Base-by-base conservation (phyloP, 768 basidiomycete species). In the Lentinula edodes region DNA sequence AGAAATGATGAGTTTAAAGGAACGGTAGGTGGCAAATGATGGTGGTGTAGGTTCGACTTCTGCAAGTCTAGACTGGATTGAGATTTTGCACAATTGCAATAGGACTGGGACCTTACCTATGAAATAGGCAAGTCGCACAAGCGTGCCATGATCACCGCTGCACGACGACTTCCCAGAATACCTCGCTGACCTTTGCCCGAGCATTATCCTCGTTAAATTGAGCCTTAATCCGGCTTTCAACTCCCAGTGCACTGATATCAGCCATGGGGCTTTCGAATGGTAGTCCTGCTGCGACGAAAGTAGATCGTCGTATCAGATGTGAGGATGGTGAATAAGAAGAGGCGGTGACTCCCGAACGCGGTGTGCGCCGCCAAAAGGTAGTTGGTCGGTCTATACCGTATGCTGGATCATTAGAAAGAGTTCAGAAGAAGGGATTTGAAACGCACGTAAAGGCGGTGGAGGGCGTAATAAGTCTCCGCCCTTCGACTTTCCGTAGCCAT, bases 241-340 rank as follows among this genome's bases (percentile, higher is more conserved):
- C 86, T 51, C 83, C 79, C 54, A 86, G 76, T 2, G 86, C 86
- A 62, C 83, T 85, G 41, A 87, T 77, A 64, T 88, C 86, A 68
- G 82, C 78, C 6, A 76, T 66, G 0, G 90, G 90, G 1, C 77
- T 73, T 69, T 90, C 87, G 57, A 90, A 80, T 0, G 78, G 68
- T 58, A 91, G 84, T 6, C 90, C 90, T 10, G 90, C 90, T 34
- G 89, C 90, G 64, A 91, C 82, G 68, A 89, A 91, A 1, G 90
- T 90, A 5, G 88, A 86, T 5, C 90, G 84, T 42, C 91, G 88
- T 52, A 91, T 80, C 61, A 89, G 83, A 69, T 89, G 85, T 0
- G 83, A 83, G 0, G 88, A 81, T 0, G 90, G 90, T 6, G 90
- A 89, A 69, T 89, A 91, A 0, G 83, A 86, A 6, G 88, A 82